These are phyloP conservation scores for Xanthoconium purpureum DNA, from an alignment of 768 basidiomycete genomes.

Conservation along the genomic window DNA sequence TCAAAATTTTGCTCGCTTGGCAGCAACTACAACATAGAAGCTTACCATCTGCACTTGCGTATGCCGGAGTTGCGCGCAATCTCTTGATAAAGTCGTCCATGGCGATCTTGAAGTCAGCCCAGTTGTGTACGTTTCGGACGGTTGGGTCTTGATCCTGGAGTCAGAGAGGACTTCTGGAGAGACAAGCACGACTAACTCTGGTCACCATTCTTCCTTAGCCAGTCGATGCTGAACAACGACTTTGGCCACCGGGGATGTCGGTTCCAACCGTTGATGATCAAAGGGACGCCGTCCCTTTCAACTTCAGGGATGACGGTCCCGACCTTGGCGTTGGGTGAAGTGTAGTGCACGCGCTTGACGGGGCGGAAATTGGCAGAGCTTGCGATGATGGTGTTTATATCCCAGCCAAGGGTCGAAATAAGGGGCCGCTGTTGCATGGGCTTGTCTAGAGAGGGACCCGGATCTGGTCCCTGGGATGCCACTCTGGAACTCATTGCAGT, in stretches of 20 bases:
- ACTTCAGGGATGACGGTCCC: constrained; percentile 39
- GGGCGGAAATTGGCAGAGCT: constrained; percentile 40
- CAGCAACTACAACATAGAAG: not conserved
- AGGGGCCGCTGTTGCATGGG: constrained; percentile 5
- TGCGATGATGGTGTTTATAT: constrained; percentile 39
- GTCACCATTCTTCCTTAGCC: constrained; percentile 41
- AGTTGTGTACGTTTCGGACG: constrained; percentile 62
- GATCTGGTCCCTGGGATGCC: constrained; percentile 8
- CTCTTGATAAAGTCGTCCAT: constrained; percentile 52
- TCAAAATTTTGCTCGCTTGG: not conserved
- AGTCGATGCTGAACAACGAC: constrained; percentile 53
- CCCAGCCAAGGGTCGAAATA: constrained; percentile 51
- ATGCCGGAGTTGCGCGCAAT: constrained; percentile 36
- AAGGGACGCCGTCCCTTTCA: constrained; percentile 52
- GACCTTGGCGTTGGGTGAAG: constrained; percentile 26
- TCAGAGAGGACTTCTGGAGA: constrained; percentile 1
- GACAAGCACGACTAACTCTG: constrained; percentile 17
- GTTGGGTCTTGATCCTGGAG: constrained; percentile 41
- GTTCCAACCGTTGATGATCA: constrained; percentile 65
- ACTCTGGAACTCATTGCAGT: not conserved
- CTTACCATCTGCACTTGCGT: constrained; percentile 41
- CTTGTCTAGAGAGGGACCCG: not conserved
- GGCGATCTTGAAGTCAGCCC: constrained; percentile 50
- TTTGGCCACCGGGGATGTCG: constrained; percentile 52
- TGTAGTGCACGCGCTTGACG: constrained; percentile 37